Conservation (phyloP, 257 asterid genomes). For the Fraxinus quadrangulata region DNA sequence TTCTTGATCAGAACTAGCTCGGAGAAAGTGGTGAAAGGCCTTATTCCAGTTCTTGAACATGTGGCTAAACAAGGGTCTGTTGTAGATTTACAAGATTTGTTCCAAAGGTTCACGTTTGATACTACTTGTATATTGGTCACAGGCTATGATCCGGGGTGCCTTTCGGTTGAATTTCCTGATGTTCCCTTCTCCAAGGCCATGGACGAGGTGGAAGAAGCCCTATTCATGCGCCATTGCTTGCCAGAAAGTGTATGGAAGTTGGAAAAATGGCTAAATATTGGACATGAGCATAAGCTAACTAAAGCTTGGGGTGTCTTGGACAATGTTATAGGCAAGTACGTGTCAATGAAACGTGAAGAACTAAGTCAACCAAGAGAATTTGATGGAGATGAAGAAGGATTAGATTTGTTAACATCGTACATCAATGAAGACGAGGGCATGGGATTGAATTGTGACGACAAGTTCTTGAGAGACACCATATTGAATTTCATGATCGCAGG, state of each 20-base stretch:
- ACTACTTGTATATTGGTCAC: constrained; percentile 56
- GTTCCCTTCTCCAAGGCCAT: constrained; percentile 63
- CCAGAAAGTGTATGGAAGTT: constrained; percentile 58
- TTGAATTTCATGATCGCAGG: constrained; percentile 67
- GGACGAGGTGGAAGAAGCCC: constrained; percentile 69
- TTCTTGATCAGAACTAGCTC: constrained; percentile 42
- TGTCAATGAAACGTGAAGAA: constrained; percentile 45
- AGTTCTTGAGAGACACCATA: constrained; percentile 54
- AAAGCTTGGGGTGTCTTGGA: constrained; percentile 49
- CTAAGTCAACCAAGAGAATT: neutral
- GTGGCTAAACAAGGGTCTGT: constrained; percentile 23
- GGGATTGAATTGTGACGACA: constrained; percentile 30
- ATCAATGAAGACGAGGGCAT: constrained; percentile 36
- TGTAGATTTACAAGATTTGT: constrained; percentile 60
- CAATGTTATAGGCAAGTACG: constrained; percentile 40
- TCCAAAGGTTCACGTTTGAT: constrained; percentile 62
- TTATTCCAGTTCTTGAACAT: constrained; percentile 54
- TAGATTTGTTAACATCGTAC: constrained; percentile 55
- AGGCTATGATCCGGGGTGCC: constrained; percentile 65
- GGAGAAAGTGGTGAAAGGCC: constrained; percentile 46
- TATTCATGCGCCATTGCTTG: constrained; percentile 50
- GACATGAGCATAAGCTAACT: constrained; percentile 41
- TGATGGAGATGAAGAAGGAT: constrained; percentile 20
- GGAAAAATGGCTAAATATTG: constrained; percentile 38
- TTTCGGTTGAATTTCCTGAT: constrained; percentile 47